Conservation (phyloP, 495 filamentous ascomycete genomes). For the Penicillium silybi region DNA sequence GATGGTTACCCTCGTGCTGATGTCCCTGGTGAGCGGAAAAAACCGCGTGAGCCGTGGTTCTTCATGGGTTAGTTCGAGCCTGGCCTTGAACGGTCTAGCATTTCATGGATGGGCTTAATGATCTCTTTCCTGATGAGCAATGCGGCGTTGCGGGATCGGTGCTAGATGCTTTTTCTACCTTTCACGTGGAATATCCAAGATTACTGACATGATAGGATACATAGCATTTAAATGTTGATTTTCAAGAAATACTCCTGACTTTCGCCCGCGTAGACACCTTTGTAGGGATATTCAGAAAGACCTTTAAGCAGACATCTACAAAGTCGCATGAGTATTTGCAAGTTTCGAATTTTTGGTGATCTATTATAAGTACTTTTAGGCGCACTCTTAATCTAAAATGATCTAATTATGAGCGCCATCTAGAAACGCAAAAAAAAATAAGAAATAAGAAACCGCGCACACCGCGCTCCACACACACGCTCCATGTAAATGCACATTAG, state of each 20-base stretch:
- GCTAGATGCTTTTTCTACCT: slow-evolving; percentile 45
- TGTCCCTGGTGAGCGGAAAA: background rate
- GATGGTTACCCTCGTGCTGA: background rate
- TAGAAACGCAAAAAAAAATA: background rate
- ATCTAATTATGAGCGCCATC: background rate
- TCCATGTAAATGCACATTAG: slow-evolving; percentile 27
- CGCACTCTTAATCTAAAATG: background rate
- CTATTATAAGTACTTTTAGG: background rate
- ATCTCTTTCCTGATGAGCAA: background rate
- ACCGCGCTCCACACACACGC: slow-evolving; percentile 6
- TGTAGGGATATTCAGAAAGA: too few species aligned
- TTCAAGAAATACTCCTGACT: too few species aligned
- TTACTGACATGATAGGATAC: too few species aligned
- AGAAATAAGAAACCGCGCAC: slow-evolving; percentile 2
- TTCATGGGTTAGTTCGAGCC: background rate
- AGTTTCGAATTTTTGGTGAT: background rate
- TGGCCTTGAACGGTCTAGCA: background rate
- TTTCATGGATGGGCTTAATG: background rate
- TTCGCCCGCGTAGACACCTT: too few species aligned
- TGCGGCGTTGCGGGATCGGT: background rate
- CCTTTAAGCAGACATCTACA: too few species aligned
- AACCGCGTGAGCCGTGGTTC: background rate
- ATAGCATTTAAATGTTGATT: too few species aligned
- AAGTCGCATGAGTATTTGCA: too few species aligned
- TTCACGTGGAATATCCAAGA: too few species aligned